Conservation (phyloP, 192 early-diverging fungal species). For the Kickxella alabastrina region DNA sequence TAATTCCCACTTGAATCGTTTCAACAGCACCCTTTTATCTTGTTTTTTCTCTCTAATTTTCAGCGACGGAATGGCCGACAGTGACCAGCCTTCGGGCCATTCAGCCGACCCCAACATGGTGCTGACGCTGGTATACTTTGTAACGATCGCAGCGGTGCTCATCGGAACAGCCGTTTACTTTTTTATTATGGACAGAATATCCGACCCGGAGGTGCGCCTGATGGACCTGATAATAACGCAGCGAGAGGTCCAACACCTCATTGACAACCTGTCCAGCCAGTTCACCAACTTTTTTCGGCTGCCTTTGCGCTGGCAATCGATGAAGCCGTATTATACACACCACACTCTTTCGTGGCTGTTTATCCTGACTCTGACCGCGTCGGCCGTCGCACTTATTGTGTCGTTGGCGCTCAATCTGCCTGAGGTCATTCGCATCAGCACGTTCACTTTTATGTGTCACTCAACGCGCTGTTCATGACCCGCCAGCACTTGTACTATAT, state of each 20-base stretch:
- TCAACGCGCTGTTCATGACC: slow-evolving; percentile 52
- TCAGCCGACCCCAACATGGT: slow-evolving; percentile 47
- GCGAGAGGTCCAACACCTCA: slow-evolving; percentile 56
- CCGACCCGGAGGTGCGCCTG: slow-evolving; percentile 53
- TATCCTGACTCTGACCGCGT: slow-evolving; percentile 29
- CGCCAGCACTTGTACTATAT: slow-evolving; percentile 55
- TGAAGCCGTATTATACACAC: slow-evolving; percentile 51
- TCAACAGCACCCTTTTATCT: too few relatives aligned
- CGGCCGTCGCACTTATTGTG: slow-evolving; percentile 28
- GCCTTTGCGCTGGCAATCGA: slow-evolving; percentile 49
- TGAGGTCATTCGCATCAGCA: slow-evolving; percentile 38
- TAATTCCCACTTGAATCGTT: too few relatives aligned
- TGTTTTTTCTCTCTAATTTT: too few relatives aligned
- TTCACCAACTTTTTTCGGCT: slow-evolving; percentile 49
- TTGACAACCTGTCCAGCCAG: slow-evolving; percentile 57
- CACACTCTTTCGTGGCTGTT: slow-evolving; percentile 52
- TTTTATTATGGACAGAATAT: slow-evolving; percentile 49
- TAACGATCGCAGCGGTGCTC: slow-evolving; percentile 48
- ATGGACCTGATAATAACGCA: slow-evolving; percentile 57
- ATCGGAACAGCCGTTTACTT: slow-evolving; percentile 53
- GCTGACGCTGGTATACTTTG: slow-evolving; percentile 53
- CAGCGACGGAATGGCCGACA: slow-evolving; percentile 9
- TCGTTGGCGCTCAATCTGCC: slow-evolving; percentile 26
- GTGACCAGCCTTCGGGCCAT: slow-evolving; percentile 5
- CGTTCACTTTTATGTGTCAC: slow-evolving; percentile 39